These are phyloP conservation scores for Lasiosphaeria hispida DNA, from an alignment of 495 filamentous ascomycete genomes.

Conservation along the genomic window DNA sequence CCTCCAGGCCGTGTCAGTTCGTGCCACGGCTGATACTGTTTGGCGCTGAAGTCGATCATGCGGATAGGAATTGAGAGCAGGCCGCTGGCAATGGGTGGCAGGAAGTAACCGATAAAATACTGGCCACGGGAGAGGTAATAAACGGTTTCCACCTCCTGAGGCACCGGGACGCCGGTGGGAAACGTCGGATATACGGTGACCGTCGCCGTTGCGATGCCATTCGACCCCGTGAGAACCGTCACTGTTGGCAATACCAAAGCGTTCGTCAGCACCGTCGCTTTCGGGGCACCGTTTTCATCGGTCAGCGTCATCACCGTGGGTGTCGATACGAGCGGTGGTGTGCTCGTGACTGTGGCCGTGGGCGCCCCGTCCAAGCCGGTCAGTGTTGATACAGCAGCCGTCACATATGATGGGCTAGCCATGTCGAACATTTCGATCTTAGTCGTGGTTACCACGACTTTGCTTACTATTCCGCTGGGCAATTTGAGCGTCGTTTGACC, in stretches of 20 bases:
- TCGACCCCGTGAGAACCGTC: constrained; percentile 22
- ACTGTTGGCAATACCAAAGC: constrained; percentile 22
- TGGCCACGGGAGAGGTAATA: constrained; percentile 25
- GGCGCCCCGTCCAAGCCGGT: constrained; percentile 23
- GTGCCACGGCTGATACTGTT: constrained; percentile 38
- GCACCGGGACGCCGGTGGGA: constrained; percentile 6
- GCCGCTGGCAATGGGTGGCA: constrained; percentile 32
- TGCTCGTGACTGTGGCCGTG: constrained; percentile 26
- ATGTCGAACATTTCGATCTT: not conserved
- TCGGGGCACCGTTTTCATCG: constrained; percentile 23
- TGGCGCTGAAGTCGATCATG: constrained; percentile 36
- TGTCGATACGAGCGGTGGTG: constrained; percentile 24
- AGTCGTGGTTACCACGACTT: not conserved
- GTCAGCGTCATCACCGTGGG: constrained; percentile 27
- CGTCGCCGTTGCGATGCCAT: constrained; percentile 30
- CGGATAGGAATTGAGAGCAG: constrained; percentile 34
- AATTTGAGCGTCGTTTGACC: not conserved
- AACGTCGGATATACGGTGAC: constrained; percentile 27
- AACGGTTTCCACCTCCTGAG: not conserved
- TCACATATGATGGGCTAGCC: constrained; percentile 17
- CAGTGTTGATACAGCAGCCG: constrained; percentile 18
- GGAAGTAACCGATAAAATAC: constrained; percentile 39
- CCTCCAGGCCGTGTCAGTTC: constrained; percentile 29
- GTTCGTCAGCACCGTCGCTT: constrained; percentile 27
- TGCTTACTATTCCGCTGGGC: not conserved